phyloP scores from a whole-genome alignment of 805 yeast species.

The Monosporozyma yasuniensis region DNA sequence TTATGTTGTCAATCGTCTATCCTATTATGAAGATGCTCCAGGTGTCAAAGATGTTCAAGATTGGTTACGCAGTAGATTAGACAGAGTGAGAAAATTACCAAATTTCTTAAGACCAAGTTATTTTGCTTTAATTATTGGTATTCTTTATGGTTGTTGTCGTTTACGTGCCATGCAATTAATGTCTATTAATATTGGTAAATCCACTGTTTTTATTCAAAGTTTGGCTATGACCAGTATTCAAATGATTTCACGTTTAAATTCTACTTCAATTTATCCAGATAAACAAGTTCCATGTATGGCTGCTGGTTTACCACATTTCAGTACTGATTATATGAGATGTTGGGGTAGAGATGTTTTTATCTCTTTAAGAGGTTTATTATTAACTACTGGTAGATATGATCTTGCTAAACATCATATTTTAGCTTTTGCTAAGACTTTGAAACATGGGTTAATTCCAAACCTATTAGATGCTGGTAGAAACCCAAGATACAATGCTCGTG shows the following conservation, averaged over 20 bases:
- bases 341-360: conserved; percentile 98
- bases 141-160: conserved; percentile 76
- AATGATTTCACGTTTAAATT: conserved; percentile 67
- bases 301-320: conserved; percentile 94
- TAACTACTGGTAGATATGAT: conserved; percentile 68
- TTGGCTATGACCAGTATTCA: conserved; percentile 78
- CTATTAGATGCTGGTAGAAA: conserved; percentile 85
- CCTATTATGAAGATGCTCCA: conserved; percentile 39
- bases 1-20: conserved; percentile 53
- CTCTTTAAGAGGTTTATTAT: conserved; percentile 69
- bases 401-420: conserved; percentile 77
- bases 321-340: conserved; percentile 85
- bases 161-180: conserved; percentile 53
- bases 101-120: conserved; percentile 77
- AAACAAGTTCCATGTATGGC: conserved; percentile 67
- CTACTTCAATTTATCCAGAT: conserved; percentile 67
- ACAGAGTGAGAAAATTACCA: conserved; percentile 58
- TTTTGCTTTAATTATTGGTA: conserved; percentile 73
- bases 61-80: conserved; percentile 64
- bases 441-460: conserved; percentile 93
- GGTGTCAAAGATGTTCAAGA: conserved; percentile 47
- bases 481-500: conserved; percentile 93
- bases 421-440: conserved; percentile 81
- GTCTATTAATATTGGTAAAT: conserved; percentile 43
- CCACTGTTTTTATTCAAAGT: conserved; percentile 69